Evolutionary conservation across 1,284 basidiomycete species (phyloP).

Genomic region (Ganoderma lucidum): DNA sequence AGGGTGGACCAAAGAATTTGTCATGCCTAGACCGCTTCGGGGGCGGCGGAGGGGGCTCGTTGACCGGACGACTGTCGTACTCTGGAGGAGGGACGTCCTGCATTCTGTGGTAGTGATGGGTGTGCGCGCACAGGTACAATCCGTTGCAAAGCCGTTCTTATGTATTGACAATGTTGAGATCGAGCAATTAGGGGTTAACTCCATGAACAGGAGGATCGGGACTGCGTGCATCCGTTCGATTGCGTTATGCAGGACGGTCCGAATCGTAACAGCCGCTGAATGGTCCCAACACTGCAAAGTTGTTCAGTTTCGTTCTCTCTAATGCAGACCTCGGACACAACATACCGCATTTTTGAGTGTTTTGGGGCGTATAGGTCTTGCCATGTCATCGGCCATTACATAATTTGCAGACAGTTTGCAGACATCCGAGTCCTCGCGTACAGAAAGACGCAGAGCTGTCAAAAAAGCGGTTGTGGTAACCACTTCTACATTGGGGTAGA

Average conservation of each 20-base stretch:
- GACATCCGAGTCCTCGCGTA: no score
- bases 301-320: neutral
- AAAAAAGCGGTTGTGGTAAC: no score
- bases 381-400: no score
- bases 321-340: neutral
- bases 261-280: neutral
- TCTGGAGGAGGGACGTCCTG: neutral
- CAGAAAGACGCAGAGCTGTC: no score
- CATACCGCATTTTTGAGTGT: neutral
- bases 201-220: neutral
- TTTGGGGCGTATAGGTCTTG: no score
- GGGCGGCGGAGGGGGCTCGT: neutral
- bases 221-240: neutral
- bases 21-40: neutral
- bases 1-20: neutral
- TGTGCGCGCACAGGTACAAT: neutral
- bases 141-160: neutral
- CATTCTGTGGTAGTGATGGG: neutral
- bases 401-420: no score
- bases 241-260: neutral
- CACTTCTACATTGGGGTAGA: no score
- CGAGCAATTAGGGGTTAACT: neutral
- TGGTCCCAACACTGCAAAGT: neutral
- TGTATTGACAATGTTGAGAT: neutral
- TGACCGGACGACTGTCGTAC: neutral